A percentile compares a stretch with the other conserved stretches of the same genome.
Evolutionary conservation across 1,284 basidiomycete species (phyloP).

Genomic region (Peniophora sp.): DNA sequence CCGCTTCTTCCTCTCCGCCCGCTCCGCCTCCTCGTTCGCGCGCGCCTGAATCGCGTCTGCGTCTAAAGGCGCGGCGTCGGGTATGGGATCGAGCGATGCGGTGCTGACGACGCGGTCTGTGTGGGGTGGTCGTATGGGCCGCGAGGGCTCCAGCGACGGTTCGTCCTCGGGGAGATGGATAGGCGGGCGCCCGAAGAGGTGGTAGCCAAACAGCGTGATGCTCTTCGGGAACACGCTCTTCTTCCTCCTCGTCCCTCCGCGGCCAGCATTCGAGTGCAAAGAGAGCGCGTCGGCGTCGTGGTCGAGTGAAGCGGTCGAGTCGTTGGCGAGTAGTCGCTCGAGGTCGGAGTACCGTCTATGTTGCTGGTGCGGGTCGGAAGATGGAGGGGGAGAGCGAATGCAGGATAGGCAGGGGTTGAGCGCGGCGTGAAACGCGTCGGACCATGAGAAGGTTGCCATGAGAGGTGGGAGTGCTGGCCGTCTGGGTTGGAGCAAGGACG

Average conservation of each 20-base stretch:
- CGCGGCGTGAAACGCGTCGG: no score
- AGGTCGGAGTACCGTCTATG: no score
- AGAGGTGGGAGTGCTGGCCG: no score
- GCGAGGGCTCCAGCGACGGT: not conserved
- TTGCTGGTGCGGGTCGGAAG: no score
- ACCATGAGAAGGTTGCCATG: no score
- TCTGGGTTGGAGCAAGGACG: no score
- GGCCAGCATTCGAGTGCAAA: conserved; percentile 55
- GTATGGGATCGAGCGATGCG: no score
- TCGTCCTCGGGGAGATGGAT: conserved; percentile 52
- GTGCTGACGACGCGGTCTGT: conserved; percentile 33
- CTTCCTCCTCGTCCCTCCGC: conserved; percentile 21
- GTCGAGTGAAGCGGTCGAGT: conserved; percentile 36
- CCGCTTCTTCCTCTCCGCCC: conserved; percentile 37
- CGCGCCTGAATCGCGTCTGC: conserved; percentile 38
- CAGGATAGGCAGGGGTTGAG: no score
- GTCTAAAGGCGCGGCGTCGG: conserved; percentile 58
- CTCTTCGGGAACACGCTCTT: conserved; percentile 25
- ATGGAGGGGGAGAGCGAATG: no score
- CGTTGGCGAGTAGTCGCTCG: no score
- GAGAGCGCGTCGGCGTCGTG: conserved; percentile 55
- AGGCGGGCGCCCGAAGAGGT: conserved; percentile 50
- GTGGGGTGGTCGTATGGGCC: not conserved
- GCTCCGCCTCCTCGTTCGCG: conserved; percentile 28
- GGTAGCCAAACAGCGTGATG: conserved; percentile 54